Percentiles rank a stretch among this genome's conserved stretches.
Evolutionary conservation across 1,139 yeast species (phyloP).

Genomic region (Saccharomyces hybrid): DNA sequence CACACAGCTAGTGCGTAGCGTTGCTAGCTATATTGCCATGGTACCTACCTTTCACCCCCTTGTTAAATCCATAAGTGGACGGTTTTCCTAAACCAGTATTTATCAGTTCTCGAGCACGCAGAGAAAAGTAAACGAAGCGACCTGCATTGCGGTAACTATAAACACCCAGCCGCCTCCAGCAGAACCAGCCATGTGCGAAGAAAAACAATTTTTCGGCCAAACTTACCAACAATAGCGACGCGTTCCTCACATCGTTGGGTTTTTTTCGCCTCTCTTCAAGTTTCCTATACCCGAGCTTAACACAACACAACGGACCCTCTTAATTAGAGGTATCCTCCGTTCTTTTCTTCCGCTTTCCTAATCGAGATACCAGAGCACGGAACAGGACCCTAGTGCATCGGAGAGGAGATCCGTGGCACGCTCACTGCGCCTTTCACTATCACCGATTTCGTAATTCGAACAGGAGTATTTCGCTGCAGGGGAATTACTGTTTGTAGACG

Average conservation of each 20-base stretch:
- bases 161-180: background rate
- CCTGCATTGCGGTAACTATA: background rate
- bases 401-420: background rate
- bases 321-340: too few relatives aligned
- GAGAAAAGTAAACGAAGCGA: background rate
- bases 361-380: background rate
- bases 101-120: background rate
- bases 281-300: background rate
- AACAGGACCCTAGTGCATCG: background rate
- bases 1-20: background rate
- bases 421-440: background rate
- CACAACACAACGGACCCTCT: background rate
- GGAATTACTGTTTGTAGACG: background rate
- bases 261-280: background rate
- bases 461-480: background rate
- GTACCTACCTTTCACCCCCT: background rate
- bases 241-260: background rate
- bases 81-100: background rate
- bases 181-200: background rate
- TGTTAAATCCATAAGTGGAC: background rate
- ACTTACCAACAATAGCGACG: background rate
- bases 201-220: background rate
- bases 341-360: background rate
- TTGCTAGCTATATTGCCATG: background rate
- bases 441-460: background rate